Conservation (phyloP, 768 basidiomycete genomes). For the Lactarius sp. region DNA sequence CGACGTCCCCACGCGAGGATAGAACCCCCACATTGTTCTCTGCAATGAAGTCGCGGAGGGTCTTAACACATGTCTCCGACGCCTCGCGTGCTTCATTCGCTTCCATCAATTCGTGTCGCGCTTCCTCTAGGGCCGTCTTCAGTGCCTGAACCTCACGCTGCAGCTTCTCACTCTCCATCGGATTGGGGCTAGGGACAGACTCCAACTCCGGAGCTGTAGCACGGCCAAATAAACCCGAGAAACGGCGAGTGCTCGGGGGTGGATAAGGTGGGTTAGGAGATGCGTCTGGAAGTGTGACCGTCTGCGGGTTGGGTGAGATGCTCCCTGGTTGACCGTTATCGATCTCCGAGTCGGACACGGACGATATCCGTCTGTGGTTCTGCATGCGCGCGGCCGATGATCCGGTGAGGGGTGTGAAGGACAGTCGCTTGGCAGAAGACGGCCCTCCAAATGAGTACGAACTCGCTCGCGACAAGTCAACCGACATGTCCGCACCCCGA, state of each 20-base stretch:
- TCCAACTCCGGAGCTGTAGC: slow-evolving; percentile 42
- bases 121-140: slow-evolving; percentile 56
- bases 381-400: slow-evolving; percentile 41
- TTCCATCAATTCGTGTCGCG: slow-evolving; percentile 66
- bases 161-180: slow-evolving; percentile 49
- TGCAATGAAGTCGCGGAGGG: slow-evolving; percentile 76
- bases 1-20: slow-evolving; percentile 21
- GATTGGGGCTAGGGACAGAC: neutral
- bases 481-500: slow-evolving; percentile 40
- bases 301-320: slow-evolving; percentile 19
- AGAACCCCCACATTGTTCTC: slow-evolving; percentile 59
- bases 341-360: slow-evolving; percentile 55
- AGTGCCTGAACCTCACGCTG: slow-evolving; percentile 54
- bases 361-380: slow-evolving; percentile 64
- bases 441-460: slow-evolving; percentile 39
- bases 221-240: slow-evolving; percentile 53
- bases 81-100: slow-evolving; percentile 82
- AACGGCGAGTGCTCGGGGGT: slow-evolving; percentile 33
- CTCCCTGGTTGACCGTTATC: slow-evolving; percentile 31
- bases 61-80: slow-evolving; percentile 78
- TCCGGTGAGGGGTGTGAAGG: slow-evolving; percentile 69
- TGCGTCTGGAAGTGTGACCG: slow-evolving; percentile 23
- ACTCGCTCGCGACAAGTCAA: slow-evolving; percentile 54
- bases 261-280: slow-evolving; percentile 29
- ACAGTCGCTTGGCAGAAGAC: slow-evolving; percentile 61